Percentiles rank a stretch among this genome's conserved stretches.
These are phyloP conservation scores for Termitomyces titanicus DNA, from an alignment of 768 basidiomycete species.

Conservation along the genomic window DNA sequence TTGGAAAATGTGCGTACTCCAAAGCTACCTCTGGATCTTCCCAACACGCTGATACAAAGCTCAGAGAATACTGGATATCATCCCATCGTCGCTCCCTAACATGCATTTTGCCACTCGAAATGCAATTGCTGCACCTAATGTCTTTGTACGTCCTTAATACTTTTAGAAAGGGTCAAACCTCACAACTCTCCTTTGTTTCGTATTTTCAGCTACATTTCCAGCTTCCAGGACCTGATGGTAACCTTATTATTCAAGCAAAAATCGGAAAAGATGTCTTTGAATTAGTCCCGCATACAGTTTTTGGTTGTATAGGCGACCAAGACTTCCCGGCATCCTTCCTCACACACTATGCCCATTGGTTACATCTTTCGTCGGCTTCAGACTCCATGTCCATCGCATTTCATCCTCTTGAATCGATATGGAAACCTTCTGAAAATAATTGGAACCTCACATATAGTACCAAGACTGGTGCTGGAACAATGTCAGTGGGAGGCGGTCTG, in stretches of 20 bases:
- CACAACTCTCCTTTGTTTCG: background rate
- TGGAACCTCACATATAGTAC: slow-evolving; percentile 25
- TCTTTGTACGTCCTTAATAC: slow-evolving; percentile 18
- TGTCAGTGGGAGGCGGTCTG: slow-evolving; percentile 8
- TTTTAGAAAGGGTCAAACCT: background rate
- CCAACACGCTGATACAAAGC: slow-evolving; percentile 10
- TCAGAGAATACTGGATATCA: slow-evolving; percentile 5
- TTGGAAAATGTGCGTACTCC: slow-evolving; percentile 29
- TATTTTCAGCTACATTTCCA: slow-evolving; percentile 28
- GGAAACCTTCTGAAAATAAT: slow-evolving; percentile 23
- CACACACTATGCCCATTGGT: slow-evolving; percentile 30
- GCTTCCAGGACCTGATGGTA: slow-evolving; percentile 9
- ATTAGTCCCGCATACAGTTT: slow-evolving; percentile 27
- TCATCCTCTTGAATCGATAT: slow-evolving; percentile 24
- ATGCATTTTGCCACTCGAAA: slow-evolving; percentile 10
- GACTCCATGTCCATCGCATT: slow-evolving; percentile 25
- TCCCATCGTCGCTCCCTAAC: slow-evolving; percentile 2
- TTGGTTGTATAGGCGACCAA: slow-evolving; percentile 3
- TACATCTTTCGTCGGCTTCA: slow-evolving; percentile 16
- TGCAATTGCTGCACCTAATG: background rate
- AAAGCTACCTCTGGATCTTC: background rate
- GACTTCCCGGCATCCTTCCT: slow-evolving; percentile 29
- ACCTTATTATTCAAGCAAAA: slow-evolving; percentile 29
- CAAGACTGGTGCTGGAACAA: slow-evolving; percentile 1
- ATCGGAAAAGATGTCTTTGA: slow-evolving; percentile 21